phyloP scores from a whole-genome alignment of 345 rosid species.

The Theobroma cacao region DNA sequence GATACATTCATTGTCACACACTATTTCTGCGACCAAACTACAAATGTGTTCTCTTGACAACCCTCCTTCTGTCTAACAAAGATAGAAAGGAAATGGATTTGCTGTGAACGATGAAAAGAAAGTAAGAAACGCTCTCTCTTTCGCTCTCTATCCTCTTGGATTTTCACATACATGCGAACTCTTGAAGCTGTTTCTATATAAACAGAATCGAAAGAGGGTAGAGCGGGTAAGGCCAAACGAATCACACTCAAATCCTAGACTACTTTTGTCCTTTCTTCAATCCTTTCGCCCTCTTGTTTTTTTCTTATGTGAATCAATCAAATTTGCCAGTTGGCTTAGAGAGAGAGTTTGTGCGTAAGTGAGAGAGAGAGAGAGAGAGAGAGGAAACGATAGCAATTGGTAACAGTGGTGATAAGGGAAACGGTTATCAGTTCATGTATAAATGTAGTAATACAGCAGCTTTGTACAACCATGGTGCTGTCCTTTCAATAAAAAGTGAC shows the following conservation, averaged over 20 bases:
- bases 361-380: constrained; percentile 12
- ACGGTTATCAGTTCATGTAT: constrained; percentile 18
- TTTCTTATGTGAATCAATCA: constrained; percentile 41
- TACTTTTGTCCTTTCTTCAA: constrained; percentile 39
- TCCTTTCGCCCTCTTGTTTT: constrained; percentile 29
- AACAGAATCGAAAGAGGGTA: constrained; percentile 19
- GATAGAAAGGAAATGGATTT: constrained; percentile 6
- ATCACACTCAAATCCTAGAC: constrained; percentile 49
- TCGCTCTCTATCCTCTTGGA: background rate
- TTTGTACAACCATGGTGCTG: constrained; percentile 12
- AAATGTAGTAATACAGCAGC: constrained; percentile 12
- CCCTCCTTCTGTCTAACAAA: constrained; percentile 1
- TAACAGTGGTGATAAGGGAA: constrained; percentile 22
- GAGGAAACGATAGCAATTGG: constrained; percentile 13
- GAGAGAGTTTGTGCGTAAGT: constrained; percentile 7
- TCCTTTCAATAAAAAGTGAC: constrained; percentile 12
- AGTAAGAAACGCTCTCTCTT: background rate
- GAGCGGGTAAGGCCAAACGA: constrained; percentile 33
- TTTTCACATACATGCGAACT: constrained; percentile 1
- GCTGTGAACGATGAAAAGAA: background rate
- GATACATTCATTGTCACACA: constrained; percentile 41
- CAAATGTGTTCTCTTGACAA: constrained; percentile 7
- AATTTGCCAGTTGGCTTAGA: constrained; percentile 63
- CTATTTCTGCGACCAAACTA: constrained; percentile 5
- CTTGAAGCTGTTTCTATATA: constrained; percentile 18